Conservation (phyloP, 345 rosid genomes). For the Laguncularia racemosa region DNA sequence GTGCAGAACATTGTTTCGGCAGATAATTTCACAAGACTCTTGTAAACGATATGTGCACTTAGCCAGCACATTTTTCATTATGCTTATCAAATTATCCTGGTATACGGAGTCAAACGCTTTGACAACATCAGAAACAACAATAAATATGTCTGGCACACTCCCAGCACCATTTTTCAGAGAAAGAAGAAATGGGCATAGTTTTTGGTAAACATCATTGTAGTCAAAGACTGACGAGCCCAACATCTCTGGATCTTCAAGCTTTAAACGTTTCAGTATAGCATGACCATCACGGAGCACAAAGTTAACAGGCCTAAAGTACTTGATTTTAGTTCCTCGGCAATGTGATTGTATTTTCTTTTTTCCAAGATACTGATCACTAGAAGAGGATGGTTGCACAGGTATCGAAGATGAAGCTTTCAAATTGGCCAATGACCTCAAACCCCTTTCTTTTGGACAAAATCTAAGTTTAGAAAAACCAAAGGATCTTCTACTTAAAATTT, state of each 20-base stretch:
- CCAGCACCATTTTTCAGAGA: conserved; percentile 42
- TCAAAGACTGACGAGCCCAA: conserved; percentile 84
- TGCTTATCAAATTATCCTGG: conserved; percentile 55
- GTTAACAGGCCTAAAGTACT: conserved; percentile 37
- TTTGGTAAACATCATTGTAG: conserved; percentile 69
- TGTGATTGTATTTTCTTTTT: conserved; percentile 3
- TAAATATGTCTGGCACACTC: conserved; percentile 35
- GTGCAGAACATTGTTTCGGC: conserved; percentile 22
- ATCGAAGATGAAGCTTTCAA: conserved; percentile 50
- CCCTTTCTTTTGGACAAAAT: conserved; percentile 57
- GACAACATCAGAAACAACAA: conserved; percentile 72
- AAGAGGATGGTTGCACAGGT: conserved; percentile 12
- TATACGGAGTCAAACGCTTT: conserved; percentile 83
- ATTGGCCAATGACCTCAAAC: conserved; percentile 60
- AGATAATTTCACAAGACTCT: conserved; percentile 38
- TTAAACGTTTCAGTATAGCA: conserved; percentile 65
- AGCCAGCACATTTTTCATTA: conserved; percentile 41
- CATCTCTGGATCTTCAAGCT: conserved; percentile 52
- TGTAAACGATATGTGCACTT: conserved; percentile 40
- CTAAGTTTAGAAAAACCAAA: conserved; percentile 68
- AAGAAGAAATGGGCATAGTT: conserved; percentile 47
- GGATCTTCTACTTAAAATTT: conserved; percentile 24
- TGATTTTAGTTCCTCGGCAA: conserved; percentile 3
- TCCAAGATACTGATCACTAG: conserved; percentile 8
- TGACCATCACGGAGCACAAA: conserved; percentile 50